Evolutionary conservation across 2,329 filamentous ascomycete genomes (phyloP), one percentile per base, ranked within the genome.

Genomic region (Diaporthe ilicicola): DNA sequence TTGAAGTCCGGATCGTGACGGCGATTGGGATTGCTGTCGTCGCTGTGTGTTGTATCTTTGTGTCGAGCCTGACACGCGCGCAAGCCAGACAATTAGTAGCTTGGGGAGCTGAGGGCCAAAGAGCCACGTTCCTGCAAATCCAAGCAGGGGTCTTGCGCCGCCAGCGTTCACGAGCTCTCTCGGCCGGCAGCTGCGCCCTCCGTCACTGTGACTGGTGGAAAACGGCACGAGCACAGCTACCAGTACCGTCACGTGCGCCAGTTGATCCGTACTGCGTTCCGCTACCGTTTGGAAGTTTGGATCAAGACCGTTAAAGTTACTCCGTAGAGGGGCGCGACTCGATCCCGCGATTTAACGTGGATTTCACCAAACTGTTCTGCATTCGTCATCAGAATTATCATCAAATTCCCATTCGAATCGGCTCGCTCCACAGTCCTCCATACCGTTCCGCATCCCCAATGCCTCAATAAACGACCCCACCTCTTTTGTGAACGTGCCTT

Each of bases 111-210:
- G 32, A 42, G 32, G 22, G 59, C 46, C 61, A 51, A 66, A 56
- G 50, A 70, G 68, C 59, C 68, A 70, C 68, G 68, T 62, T 69
- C 66, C 67, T 67, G 48, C 54, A 64, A 69, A 69, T 69, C 54
- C 54, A 7, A 50, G 66, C 53, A 44, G 65, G 65, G 42, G 29
- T 37, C 46, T 50, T 46, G n/a, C 19, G 32, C n/a, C 44, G 56
- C 55, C 54, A 50, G 55, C 46, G 44, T 9, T 29, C 68, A n/a
- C 59, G 39, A 70, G 68, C 68, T 66, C 51, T 64, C 62, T 51
- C 66, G 66, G 66, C 53, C 53, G 44, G 66, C 66, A 68, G 29
- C 50, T 15, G n/a, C 48, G 15, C 48, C 2, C 0, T 24, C 3
- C 10, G 8, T 12, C 10, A 15, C 12, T 22, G 37, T 39, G 7